A percentile compares a stretch with the other conserved stretches of the same genome.
Conservation (phyloP, 306 rosid genomes). For the Mucuna pruriens region DNA sequence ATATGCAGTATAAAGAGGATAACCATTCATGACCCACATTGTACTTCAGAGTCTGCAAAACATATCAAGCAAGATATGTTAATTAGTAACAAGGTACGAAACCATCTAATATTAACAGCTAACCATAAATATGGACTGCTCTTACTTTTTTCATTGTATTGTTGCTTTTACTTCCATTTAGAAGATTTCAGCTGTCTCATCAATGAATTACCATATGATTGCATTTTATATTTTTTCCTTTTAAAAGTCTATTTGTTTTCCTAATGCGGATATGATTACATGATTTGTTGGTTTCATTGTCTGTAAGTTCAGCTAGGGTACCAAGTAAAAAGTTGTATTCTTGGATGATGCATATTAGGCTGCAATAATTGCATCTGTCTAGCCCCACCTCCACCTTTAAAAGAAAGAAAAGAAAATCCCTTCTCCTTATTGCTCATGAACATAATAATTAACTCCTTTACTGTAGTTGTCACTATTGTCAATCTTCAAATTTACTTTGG, state of each 20-base stretch:
- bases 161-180: constrained; percentile 14
- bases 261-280: neutral
- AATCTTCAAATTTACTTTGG: neutral
- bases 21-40: constrained; percentile 63
- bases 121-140: constrained; percentile 5
- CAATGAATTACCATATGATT: neutral
- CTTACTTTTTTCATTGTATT: constrained; percentile 19
- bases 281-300: constrained; percentile 17
- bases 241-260: neutral
- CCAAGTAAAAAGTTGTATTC: neutral
- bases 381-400: neutral
- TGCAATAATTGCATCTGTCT: constrained; percentile 9
- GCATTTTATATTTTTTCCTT: neutral
- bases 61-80: constrained; percentile 60
- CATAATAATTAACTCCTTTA: neutral
- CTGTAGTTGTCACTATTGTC: neutral
- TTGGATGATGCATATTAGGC: neutral
- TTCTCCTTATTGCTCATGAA: neutral
- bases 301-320: constrained; percentile 11
- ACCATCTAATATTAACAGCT: neutral
- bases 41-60: constrained; percentile 56
- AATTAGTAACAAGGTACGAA: constrained; percentile 69
- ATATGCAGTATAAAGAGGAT: constrained; percentile 71
- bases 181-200: neutral
- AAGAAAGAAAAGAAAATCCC: neutral